Evolutionary conservation across 345 rosid species (phyloP).

Genomic region (Erucastrum elatum): DNA sequence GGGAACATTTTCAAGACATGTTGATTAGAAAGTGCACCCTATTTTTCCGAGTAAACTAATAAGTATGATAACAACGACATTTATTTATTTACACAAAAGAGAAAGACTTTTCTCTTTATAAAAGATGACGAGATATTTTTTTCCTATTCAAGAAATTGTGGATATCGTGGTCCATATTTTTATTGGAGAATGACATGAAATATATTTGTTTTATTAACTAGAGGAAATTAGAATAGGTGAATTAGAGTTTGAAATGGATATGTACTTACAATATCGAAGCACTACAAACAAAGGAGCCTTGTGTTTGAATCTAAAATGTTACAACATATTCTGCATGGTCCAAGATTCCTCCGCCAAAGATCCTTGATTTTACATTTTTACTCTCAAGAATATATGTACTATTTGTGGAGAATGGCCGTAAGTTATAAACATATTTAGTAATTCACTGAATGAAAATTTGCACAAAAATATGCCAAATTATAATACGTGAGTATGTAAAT

Average conservation of each 20-base stretch:
- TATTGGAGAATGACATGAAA: background rate
- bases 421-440: background rate
- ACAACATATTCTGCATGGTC: background rate
- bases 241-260: background rate
- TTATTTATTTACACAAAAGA: background rate
- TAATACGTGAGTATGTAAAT: background rate
- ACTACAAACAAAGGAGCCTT: background rate
- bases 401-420: background rate
- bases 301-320: background rate
- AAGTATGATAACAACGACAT: background rate
- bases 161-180: slow-evolving; percentile 21
- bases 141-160: slow-evolving; percentile 3
- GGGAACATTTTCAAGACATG: too few species aligned
- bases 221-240: background rate
- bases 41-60: background rate
- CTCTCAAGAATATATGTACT: background rate
- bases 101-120: background rate
- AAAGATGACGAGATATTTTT: slow-evolving; percentile 1
- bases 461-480: background rate
- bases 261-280: background rate
- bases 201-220: background rate
- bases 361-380: background rate
- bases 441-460: background rate
- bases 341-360: background rate
- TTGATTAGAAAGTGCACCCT: background rate